Base-by-base conservation (phyloP, 2,329 filamentous ascomycete species). In the Penicillium psychrosexuale region DNA sequence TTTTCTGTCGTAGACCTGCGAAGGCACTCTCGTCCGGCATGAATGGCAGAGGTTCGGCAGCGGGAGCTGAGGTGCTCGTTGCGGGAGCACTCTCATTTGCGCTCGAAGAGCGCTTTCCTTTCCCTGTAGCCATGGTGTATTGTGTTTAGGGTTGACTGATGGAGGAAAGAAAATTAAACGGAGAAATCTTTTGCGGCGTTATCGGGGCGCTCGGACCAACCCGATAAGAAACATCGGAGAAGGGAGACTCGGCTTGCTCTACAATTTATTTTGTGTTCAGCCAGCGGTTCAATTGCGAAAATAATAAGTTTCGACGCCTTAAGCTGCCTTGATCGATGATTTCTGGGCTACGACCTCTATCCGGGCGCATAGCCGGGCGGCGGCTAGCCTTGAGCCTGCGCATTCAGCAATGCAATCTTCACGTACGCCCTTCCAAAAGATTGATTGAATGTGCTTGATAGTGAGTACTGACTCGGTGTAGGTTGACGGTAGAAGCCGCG, bases 401-500 rank as follows among this genome's bases (percentile, higher is more conserved):
- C 51, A 53, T 62, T 61, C 65, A 65, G 60, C 65, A 70, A 72
- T 66, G 68, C 61, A 56, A 61, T 46, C 65, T 72, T 51, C 69
- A 76, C 62, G 77, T 80, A 72, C 61, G 67, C 33, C 37, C 47
- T 38, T 43, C 42, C 28, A 30, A 46, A 42, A 22, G 5, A 53
- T 43, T 42, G 27, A 33, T 36, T 13, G 24, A 17, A 49, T 53
- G 5, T 30, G 39, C 37, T 50, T 24, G 40, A 52, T 36, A 43
- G 51, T 28, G 51, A 46, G 19, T 43, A 47, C 55, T 66, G 34
- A 64, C 34, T 33, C 24, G 19, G 57, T 24, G 8, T 47, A 86
- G 82, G 72, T 71, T 61, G 83, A 87, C 73, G 75, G 79, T 43
- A 76, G 84, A 60, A 80, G 76, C 65, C 79, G 87, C 59, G 72